These are phyloP conservation scores for Rutstroemia sp. DNA, from an alignment of 2,329 filamentous ascomycete species.

Conservation along the genomic window DNA sequence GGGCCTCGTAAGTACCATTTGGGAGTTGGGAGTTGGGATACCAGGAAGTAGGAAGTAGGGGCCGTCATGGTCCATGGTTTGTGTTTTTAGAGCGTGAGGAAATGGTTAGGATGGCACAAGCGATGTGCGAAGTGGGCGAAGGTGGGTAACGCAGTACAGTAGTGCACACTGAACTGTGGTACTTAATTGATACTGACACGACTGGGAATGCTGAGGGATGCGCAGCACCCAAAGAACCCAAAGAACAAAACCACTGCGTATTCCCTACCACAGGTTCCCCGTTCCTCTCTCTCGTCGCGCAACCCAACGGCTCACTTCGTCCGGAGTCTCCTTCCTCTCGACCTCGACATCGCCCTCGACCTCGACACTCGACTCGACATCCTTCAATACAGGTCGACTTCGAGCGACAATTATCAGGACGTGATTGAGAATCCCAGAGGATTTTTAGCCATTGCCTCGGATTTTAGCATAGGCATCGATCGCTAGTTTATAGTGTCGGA, in stretches of 20 bases:
- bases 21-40: too few relatives aligned
- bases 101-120: too few relatives aligned
- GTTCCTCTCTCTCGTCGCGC: not conserved
- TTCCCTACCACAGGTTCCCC: not conserved
- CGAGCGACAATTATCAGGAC: not conserved
- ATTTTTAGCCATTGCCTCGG: too few relatives aligned
- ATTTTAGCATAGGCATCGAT: too few relatives aligned
- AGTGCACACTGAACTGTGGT: not conserved
- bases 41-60: too few relatives aligned
- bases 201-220: not conserved
- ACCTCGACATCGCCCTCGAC: not conserved
- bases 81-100: too few relatives aligned
- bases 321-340: not conserved
- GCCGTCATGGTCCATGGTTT: too few relatives aligned
- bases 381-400: not conserved
- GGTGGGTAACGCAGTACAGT: not conserved
- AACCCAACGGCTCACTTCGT: not conserved
- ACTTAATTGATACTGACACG: not conserved
- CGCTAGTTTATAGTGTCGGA: too few relatives aligned
- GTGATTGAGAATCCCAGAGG: not conserved
- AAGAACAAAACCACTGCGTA: too few relatives aligned
- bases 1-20: not conserved
- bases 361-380: not conserved
- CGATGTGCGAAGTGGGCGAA: too few relatives aligned
- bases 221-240: not conserved